Base-by-base conservation (phyloP, 176 grass and related monocot genomes). In the Eleusine coracana region DNA sequence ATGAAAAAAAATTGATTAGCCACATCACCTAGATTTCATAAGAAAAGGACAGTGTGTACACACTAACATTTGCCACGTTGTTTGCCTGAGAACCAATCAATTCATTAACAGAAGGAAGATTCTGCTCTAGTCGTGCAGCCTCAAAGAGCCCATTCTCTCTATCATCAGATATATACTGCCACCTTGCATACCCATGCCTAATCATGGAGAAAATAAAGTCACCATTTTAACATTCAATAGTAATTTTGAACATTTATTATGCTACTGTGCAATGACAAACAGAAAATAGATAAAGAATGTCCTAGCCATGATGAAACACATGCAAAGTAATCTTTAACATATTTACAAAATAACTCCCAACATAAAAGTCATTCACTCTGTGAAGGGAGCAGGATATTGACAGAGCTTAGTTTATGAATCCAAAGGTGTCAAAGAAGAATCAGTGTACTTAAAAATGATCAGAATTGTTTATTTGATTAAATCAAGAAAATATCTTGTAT, bases 101-200 rank as follows among this genome's bases (percentile, higher is more conserved):
- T 71, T 90, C 91, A 83, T 69, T 81, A 75, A 63, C 65, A 75
- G 85, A 66, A 86, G 93, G 93, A 87, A 99, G 89, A 70, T 82
- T 86, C 69, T 92, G 83, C 83, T 99, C 94, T 54, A n/a, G 81
- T 15, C 97, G 86, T 56, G 91, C 97, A 92, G 84, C 55, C 36
- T 99, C 97, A 78, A 81, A 89, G 70, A 99, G 86, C 10, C 93
- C 87, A n/a, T 85, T 83, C 10, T 87, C 87, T 89, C 83, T 88
- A 64, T 99, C 97, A 87, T 96, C 97, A 71, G 92, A 85, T 85
- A 99, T 92, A 84, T 87, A 93, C 58, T 96, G 93, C 93, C 94
- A 99, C 85, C 93, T 96, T 67, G 97, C 97, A 87, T 96, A 99
- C 36, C 97, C 97, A 92, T 99, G 97, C 89, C 97, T 82, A 70